Percentiles rank a stretch among this genome's conserved stretches.
phyloP scores from a whole-genome alignment of 2,329 filamentous ascomycete genomes.

The Penicillium sp. region DNA sequence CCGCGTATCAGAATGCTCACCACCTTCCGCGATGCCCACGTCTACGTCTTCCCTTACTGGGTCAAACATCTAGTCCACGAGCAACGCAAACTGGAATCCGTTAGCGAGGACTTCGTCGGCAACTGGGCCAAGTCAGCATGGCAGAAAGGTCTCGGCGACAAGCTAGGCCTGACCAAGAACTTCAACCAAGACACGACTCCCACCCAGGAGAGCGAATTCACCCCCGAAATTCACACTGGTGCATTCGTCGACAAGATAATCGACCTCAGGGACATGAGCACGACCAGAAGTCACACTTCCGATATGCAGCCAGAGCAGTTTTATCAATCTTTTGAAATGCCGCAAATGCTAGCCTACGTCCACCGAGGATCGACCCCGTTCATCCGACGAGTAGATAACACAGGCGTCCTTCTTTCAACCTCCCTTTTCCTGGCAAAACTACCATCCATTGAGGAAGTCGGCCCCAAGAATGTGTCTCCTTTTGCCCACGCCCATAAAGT shows the following conservation, averaged over 20 bases:
- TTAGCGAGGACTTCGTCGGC: slow-evolving; percentile 1
- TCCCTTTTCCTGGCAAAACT: slow-evolving; percentile 2
- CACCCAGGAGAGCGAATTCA: not conserved
- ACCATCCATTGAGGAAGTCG: not conserved
- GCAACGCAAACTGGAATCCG: not conserved
- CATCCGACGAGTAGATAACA: not conserved
- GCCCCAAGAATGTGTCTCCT: not conserved
- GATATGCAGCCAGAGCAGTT: not conserved
- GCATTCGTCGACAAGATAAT: not conserved
- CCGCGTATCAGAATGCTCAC: not conserved
- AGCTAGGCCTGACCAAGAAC: not conserved
- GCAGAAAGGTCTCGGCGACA: slow-evolving; percentile 1
- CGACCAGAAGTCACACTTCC: not conserved
- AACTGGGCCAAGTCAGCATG: slow-evolving; percentile 3
- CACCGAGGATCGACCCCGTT: not conserved
- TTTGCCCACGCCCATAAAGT: slow-evolving; percentile 1
- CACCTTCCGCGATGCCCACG: slow-evolving; percentile 1
- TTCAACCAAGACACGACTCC: not conserved
- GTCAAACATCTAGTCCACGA: not conserved
- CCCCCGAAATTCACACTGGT: not conserved
- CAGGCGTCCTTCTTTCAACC: not conserved
- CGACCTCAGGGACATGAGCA: not conserved
- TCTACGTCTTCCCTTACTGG: slow-evolving; percentile 1
- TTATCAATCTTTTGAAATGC: not conserved
- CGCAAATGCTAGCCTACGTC: not conserved